Base-by-base conservation (phyloP, 768 basidiomycete genomes). In the Dacryopinax spathularia region DNA sequence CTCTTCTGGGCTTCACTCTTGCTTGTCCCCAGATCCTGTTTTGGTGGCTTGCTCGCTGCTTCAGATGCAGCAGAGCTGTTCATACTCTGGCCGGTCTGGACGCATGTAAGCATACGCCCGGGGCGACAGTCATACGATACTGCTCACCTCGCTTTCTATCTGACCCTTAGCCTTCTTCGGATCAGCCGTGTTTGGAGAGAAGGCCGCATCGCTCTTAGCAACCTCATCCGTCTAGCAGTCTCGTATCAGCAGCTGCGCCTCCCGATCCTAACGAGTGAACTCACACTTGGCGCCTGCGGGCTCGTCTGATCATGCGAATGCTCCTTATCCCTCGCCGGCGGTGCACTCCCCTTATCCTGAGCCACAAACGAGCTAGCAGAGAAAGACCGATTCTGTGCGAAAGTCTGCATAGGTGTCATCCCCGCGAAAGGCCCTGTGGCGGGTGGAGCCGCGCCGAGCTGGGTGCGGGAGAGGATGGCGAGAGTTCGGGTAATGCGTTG, bases 391-490 rank as follows among this genome's bases (percentile, higher is more conserved):
- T 22, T 56, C 25, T 20, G 48, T 13, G 48, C 3, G 48, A 56
- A 56, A 20, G 48, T 56, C 48, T 56, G 48, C 48, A 56, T 56
- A 9, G 25, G 48, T 13, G 48, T 56, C 48, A 56, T 56, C 5
- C 48, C 48, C 7, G 48, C 48, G 48, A 56, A 56, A 13, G 48
- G 48, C 22, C 48, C 48, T 13, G 48, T 18, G 15, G 25, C 25
- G 13, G 48, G 48, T 56, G 48, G 48, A 9, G 48, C 25, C 13
- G 48, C 48, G 22, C 48, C 48, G 13, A 56, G 48, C 48, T 56
- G 48, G 48, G 48, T 56, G 48, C 48, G 48, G 48, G 48, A 56
- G 48, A 56, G 48, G 48, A 56, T 22, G 3, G 29, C 48, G 48
- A 56, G 3, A 13, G 48, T 56, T 22, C 48, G 48, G 9, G 48